Conservation (phyloP, 257 asterid genomes). For the Catharanthus roseus region DNA sequence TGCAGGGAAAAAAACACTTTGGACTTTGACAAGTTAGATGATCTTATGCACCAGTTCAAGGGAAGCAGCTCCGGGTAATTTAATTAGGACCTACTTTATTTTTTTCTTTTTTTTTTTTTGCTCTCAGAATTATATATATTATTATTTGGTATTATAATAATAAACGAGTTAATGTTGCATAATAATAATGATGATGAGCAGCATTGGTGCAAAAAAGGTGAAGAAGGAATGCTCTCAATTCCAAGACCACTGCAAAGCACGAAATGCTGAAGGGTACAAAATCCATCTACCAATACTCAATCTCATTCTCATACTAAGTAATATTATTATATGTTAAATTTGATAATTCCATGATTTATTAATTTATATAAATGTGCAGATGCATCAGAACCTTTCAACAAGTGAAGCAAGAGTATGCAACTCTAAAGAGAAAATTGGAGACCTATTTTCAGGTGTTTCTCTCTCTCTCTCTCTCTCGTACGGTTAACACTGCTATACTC, state of each 20-base stretch:
- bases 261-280: constrained; percentile 54
- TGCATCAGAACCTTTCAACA: constrained; percentile 56
- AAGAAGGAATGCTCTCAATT: constrained; percentile 59
- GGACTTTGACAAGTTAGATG: constrained; percentile 59
- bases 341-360: neutral
- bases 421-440: constrained; percentile 57
- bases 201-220: constrained; percentile 79
- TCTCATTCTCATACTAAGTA: too few relatives aligned
- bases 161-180: neutral
- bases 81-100: too few relatives aligned
- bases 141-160: too few relatives aligned
- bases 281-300: too few relatives aligned
- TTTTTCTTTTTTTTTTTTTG: too few relatives aligned
- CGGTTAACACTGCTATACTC: too few relatives aligned
- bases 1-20: constrained; percentile 40
- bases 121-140: too few relatives aligned
- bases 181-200: too few relatives aligned
- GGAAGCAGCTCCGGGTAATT: constrained; percentile 85
- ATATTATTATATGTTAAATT: too few relatives aligned
- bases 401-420: constrained; percentile 59
- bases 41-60: constrained; percentile 65
- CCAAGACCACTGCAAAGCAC: constrained; percentile 58
- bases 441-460: constrained; percentile 58
- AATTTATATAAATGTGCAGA: too few relatives aligned
- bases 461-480: too few relatives aligned